Conservation (phyloP, 441 rosid genomes). For the Macaranga tanarius region DNA sequence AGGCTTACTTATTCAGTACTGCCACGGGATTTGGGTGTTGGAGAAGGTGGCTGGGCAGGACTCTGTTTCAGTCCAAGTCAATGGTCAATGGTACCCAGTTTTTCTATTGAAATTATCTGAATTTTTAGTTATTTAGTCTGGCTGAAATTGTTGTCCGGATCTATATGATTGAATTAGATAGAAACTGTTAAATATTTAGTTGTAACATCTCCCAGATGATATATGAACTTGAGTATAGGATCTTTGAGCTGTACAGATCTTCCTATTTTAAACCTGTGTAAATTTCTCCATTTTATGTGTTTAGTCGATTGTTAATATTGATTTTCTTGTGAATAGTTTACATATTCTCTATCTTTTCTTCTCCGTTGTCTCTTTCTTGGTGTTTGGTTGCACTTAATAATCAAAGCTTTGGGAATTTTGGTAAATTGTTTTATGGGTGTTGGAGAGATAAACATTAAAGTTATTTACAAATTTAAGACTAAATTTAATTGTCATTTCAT, state of each 20-base stretch:
- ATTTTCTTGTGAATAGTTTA: neutral
- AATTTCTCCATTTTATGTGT: neutral
- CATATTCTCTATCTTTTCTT: too few relatives aligned
- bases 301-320: neutral
- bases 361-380: neutral
- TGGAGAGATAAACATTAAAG: neutral
- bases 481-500: too few relatives aligned
- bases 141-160: neutral
- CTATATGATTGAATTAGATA: neutral
- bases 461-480: too few relatives aligned
- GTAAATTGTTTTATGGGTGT: neutral
- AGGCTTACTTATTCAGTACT: constrained; percentile 53
- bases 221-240: neutral
- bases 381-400: neutral
- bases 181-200: neutral
- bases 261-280: neutral
- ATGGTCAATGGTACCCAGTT: constrained; percentile 50
- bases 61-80: constrained; percentile 67
- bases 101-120: neutral
- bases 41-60: constrained; percentile 80
- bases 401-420: neutral
- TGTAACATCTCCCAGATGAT: neutral
- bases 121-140: constrained; percentile 2
- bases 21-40: constrained; percentile 65
- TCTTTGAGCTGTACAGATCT: neutral